Evolutionary conservation across 768 basidiomycete species (phyloP).

Genomic region (Plicaturopsis crispa): DNA sequence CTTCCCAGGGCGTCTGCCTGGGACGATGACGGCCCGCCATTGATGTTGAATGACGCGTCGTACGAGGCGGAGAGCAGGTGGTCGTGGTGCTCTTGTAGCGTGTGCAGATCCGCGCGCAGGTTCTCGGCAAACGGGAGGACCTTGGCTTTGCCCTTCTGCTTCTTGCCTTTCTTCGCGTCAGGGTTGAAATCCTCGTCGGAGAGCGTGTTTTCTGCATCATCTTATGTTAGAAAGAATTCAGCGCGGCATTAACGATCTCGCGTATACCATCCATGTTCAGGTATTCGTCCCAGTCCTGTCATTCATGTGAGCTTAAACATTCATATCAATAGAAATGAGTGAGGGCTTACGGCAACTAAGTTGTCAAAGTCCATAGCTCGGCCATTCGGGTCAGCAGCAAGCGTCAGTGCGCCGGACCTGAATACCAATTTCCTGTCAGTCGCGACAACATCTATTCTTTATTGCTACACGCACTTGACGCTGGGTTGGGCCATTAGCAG

Average conservation of each 20-base stretch:
- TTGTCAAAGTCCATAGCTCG: constrained; percentile 54
- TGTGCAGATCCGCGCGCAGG: constrained; percentile 47
- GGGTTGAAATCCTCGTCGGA: constrained; percentile 5
- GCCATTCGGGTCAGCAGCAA: constrained; percentile 43
- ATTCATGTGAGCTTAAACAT: background rate
- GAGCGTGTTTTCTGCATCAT: constrained; percentile 2
- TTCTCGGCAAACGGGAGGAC: constrained; percentile 30
- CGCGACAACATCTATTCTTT: background rate
- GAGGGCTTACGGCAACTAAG: constrained; percentile 48
- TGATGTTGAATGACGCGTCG: constrained; percentile 47
- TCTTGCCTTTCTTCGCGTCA: constrained; percentile 11
- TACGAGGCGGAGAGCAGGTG: constrained; percentile 61
- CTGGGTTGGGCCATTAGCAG: constrained; percentile 68
- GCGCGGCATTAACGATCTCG: too few species aligned
- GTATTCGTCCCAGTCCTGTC: constrained; percentile 59
- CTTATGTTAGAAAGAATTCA: too few species aligned
- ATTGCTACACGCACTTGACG: constrained; percentile 38
- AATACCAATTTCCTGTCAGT: constrained; percentile 9
- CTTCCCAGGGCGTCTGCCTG: constrained; percentile 40
- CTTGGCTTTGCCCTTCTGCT: constrained; percentile 13
- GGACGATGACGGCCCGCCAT: constrained; percentile 42
- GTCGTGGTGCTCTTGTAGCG: constrained; percentile 65
- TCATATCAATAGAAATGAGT: background rate
- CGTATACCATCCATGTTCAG: constrained; percentile 38
- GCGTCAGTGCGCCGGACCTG: constrained; percentile 44